A percentile compares a stretch with the other conserved stretches of the same genome.
Evolutionary conservation across 345 rosid genomes (phyloP).

Genomic region (Salix koriyanagi): DNA sequence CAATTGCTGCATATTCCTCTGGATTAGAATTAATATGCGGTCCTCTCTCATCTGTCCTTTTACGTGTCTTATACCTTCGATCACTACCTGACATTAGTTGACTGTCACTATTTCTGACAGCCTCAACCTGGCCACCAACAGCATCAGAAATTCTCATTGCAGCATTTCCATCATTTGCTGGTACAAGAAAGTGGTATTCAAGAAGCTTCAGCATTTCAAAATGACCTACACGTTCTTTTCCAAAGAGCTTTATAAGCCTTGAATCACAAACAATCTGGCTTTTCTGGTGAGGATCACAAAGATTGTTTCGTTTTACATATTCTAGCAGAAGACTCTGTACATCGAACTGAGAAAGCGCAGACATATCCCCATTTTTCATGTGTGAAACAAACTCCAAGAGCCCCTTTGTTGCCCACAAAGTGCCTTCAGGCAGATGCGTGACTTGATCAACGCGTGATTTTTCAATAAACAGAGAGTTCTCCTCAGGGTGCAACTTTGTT

Average conservation of each 20-base stretch:
- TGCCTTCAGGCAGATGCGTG: constrained; percentile 29
- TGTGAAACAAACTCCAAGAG: constrained; percentile 76
- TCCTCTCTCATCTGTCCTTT: constrained; percentile 47
- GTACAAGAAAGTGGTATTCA: constrained; percentile 60
- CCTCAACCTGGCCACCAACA: constrained; percentile 32
- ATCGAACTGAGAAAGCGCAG: constrained; percentile 54
- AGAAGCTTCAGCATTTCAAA: constrained; percentile 92
- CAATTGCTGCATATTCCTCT: constrained; percentile 75
- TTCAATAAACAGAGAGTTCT: constrained; percentile 18
- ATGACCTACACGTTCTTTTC: constrained; percentile 61
- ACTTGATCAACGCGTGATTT: constrained; percentile 23
- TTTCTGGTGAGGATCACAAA: constrained; percentile 68
- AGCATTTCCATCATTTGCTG: constrained; percentile 18
- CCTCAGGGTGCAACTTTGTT: constrained; percentile 28
- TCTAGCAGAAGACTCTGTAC: constrained; percentile 75
- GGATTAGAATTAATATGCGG: constrained; percentile 27
- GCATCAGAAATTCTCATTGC: constrained; percentile 33
- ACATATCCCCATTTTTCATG: constrained; percentile 69
- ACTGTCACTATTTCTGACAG: constrained; percentile 30
- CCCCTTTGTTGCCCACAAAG: constrained; percentile 79
- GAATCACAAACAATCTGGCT: constrained; percentile 72
- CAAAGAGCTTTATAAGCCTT: constrained; percentile 67
- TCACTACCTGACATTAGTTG: constrained; percentile 30
- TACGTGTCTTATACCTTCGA: constrained; percentile 48
- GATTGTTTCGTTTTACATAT: constrained; percentile 58